Evolutionary conservation across 2,329 filamentous ascomycete species (phyloP), one percentile per base, ranked within the genome.

Genomic region (Amesomyces nigricolor): DNA sequence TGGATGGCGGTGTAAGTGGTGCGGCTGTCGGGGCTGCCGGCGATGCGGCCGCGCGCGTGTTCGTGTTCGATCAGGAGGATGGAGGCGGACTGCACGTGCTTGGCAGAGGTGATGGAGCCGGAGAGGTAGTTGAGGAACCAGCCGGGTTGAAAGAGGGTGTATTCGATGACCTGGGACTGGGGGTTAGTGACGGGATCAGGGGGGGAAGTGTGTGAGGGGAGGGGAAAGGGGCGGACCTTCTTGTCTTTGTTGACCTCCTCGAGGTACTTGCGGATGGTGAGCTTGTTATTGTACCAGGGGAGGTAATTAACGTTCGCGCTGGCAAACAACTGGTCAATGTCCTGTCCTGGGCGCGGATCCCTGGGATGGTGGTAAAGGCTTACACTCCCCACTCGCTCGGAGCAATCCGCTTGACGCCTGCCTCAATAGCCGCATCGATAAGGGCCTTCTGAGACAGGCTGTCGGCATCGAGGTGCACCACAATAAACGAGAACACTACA

Each of bases 41-140:
- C 16, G 1, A 65, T 46, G 7, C 69, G 63, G 4, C 65, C 69
- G 10, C 66, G 66, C 13, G 66, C 63, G 11, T 70, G 67, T 1
- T 64, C 53, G 16, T 74, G 69, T 57, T 75, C 69, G 50, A 72
- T 62, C 1, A 45, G 16, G 5, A 57, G 57, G 1, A 65, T 64
- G 2, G 68, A 60, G 6, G 71, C 44, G 2, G 64, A 63, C 3
- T 52, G 51, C 7, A 78, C 63, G 11, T 72, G 63, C 22, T 71
- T 72, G 5, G 69, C 57, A 0, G 73, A 70, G 6, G 71, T 63
- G 51, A 74, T 62, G 0, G 75, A 74, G 54, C 70, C 69, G 22
- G 71, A 73, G 14, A 80, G 69, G 67, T 79, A 79, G 61, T 80
- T 70, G 40, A 75, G 59, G 62, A 78, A 78, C 30, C 73, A 61